Evolutionary conservation across 495 filamentous ascomycete species (phyloP).

Genomic region (Bathelium albidoporum): DNA sequence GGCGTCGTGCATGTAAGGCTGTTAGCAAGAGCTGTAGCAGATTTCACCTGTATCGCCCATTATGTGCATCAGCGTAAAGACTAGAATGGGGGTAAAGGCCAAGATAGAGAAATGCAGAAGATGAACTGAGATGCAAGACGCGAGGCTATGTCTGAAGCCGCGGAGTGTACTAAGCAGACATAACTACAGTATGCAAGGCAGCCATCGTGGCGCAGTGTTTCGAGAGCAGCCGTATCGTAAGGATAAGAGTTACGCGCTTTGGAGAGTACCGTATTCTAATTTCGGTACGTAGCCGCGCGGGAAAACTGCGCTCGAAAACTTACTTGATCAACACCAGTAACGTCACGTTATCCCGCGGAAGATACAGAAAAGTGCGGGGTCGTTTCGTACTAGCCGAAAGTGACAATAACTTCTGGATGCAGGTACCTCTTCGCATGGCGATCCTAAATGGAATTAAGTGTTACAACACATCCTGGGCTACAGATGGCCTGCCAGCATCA

Average conservation of each 20-base stretch:
- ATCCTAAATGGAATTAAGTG: too few species aligned
- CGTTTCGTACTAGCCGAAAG: not conserved
- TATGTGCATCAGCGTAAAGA: not conserved
- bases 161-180: not conserved
- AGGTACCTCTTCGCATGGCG: too few species aligned
- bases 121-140: not conserved
- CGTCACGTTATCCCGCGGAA: not conserved
- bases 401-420: not conserved
- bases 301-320: too few species aligned
- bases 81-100: not conserved
- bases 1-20: not conserved
- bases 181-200: not conserved
- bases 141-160: not conserved
- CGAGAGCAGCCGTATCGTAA: not conserved
- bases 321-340: not conserved
- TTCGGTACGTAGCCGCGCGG: not conserved
- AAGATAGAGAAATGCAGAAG: not conserved
- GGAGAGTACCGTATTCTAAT: not conserved
- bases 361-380: not conserved
- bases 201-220: not conserved
- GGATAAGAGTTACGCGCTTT: not conserved
- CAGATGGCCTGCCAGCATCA: too few species aligned
- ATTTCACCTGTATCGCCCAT: not conserved
- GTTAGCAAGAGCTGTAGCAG: not conserved
- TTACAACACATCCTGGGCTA: too few species aligned